These are phyloP conservation scores for Botryotinia narcissicola DNA, from an alignment of 2,329 filamentous ascomycete species.

Conservation along the genomic window DNA sequence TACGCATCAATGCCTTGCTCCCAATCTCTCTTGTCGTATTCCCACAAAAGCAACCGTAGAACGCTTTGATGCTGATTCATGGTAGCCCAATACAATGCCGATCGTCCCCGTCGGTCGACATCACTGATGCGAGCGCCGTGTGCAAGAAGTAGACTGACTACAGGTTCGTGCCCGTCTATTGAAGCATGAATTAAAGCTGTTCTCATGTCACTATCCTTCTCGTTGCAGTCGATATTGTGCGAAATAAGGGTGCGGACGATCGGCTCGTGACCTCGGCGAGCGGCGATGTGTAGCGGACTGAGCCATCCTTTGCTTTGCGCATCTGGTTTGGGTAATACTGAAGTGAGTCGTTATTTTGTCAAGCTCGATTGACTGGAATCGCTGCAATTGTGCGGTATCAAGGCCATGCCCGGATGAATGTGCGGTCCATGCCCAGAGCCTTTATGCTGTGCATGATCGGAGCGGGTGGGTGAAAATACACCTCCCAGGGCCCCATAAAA, in stretches of 20 bases:
- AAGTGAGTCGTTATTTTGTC: not conserved
- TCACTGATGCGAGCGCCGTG: not conserved
- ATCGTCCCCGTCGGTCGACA: not conserved
- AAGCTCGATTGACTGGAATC: not conserved
- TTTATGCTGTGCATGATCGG: not conserved
- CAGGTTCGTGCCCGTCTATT: not conserved
- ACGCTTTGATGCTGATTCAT: not conserved
- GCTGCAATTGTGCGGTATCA: not conserved
- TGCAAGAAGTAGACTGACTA: not conserved
- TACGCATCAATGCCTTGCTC: constrained; percentile 16
- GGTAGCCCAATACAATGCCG: not conserved
- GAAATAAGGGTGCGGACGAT: not conserved
- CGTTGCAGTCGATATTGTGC: not conserved
- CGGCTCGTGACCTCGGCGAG: not conserved
- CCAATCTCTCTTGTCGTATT: not conserved
- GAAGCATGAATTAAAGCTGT: not conserved
- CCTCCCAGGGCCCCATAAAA: not conserved
- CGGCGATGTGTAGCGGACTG: not conserved
- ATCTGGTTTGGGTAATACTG: not conserved
- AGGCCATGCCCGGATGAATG: not conserved
- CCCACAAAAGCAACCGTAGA: not conserved
- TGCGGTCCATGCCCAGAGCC: not conserved
- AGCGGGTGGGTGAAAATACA: not conserved
- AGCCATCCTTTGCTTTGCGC: not conserved
- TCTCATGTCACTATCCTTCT: not conserved